These are phyloP conservation scores for Botrytis pseudocinerea DNA, from an alignment of 2,329 filamentous ascomycete genomes.

Conservation along the genomic window DNA sequence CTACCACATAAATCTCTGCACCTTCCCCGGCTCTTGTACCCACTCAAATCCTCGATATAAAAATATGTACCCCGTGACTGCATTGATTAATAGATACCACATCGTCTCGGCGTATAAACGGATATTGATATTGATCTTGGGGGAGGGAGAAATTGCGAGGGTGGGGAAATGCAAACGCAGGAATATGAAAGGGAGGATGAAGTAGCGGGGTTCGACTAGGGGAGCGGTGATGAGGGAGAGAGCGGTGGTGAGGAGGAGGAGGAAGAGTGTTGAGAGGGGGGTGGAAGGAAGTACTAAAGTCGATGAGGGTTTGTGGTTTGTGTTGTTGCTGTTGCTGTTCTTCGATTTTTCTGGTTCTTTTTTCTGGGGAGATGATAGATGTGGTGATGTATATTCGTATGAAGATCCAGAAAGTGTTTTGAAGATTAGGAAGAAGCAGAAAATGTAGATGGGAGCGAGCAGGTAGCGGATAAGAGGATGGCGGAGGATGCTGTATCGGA, in stretches of 20 bases:
- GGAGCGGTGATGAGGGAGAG: constrained; percentile 85
- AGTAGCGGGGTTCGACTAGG: constrained; percentile 92
- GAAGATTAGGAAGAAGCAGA: constrained; percentile 69
- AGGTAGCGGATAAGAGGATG: constrained; percentile 65
- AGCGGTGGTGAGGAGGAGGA: constrained; percentile 67
- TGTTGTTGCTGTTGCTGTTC: background rate
- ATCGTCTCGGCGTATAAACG: constrained; percentile 58
- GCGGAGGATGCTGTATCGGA: constrained; percentile 75
- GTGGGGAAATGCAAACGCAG: constrained; percentile 80
- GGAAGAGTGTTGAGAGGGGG: constrained; percentile 53
- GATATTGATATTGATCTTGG: background rate
- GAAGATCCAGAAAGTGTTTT: constrained; percentile 55
- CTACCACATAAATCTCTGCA: constrained; percentile 84
- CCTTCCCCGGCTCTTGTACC: constrained; percentile 48
- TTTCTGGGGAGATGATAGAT: background rate
- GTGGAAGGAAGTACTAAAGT: constrained; percentile 29
- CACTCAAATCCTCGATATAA: constrained; percentile 68
- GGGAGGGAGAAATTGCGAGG: constrained; percentile 46
- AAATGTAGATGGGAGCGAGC: constrained; percentile 68
- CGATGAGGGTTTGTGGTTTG: background rate
- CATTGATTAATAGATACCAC: constrained; percentile 69
- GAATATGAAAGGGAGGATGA: constrained; percentile 91
- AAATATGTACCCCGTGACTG: constrained; percentile 69
- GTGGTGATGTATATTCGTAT: background rate
- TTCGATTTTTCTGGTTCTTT: background rate